phyloP scores from a whole-genome alignment of 2,329 filamentous ascomycete genomes.

The Monosporascus sp. region DNA sequence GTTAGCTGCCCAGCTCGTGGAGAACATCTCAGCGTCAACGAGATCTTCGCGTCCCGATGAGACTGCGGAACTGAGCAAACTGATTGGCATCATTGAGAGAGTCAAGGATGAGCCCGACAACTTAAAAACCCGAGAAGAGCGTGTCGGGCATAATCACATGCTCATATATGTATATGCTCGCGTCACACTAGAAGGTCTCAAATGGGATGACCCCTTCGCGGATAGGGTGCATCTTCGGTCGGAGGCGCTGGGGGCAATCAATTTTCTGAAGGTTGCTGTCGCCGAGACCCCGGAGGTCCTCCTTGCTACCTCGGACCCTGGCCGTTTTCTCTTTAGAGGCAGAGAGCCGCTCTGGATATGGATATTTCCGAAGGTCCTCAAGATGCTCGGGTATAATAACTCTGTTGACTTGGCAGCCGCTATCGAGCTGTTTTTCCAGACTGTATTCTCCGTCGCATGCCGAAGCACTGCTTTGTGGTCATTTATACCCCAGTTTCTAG shows the following conservation, averaged over 20 bases:
- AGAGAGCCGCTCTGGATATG: conserved; percentile 60
- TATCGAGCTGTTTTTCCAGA: conserved; percentile 48
- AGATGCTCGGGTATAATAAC: conserved; percentile 47
- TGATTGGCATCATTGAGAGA: conserved; percentile 53
- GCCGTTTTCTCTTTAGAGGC: conserved; percentile 45
- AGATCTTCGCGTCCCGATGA: conserved; percentile 58
- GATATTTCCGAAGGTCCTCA: conserved; percentile 54
- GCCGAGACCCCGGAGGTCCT: conserved; percentile 70
- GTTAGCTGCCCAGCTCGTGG: conserved; percentile 80
- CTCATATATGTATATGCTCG: conserved; percentile 79
- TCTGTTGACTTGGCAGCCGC: conserved; percentile 42
- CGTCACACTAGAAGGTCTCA: conserved; percentile 67
- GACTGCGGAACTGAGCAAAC: conserved; percentile 67
- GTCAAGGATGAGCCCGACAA: conserved; percentile 45
- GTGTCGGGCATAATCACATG: conserved; percentile 73
- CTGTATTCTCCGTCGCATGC: conserved; percentile 40
- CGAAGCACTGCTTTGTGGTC: conserved; percentile 43
- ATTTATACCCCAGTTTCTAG: conserved; percentile 35
- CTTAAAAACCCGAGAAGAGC: conserved; percentile 59
- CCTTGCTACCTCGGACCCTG: conserved; percentile 34
- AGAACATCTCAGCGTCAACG: conserved; percentile 65
- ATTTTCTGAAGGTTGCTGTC: conserved; percentile 70
- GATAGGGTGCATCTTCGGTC: conserved; percentile 47
- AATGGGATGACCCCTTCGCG: conserved; percentile 64
- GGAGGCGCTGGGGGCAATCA: conserved; percentile 66